These are phyloP conservation scores for Penicillium glabrum DNA, from an alignment of 2,329 filamentous ascomycete species.

Conservation along the genomic window DNA sequence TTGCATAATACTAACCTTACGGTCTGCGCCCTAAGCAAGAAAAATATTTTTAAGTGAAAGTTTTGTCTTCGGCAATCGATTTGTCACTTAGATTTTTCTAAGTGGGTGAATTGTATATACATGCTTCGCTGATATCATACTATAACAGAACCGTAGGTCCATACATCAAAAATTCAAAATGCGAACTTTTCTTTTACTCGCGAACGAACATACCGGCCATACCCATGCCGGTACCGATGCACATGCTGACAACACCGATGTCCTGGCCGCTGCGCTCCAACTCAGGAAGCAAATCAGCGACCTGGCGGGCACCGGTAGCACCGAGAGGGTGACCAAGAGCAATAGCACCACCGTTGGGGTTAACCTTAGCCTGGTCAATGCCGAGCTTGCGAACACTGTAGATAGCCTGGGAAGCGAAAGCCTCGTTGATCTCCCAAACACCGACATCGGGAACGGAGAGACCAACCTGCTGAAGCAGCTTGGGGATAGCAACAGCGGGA, in stretches of 20 bases:
- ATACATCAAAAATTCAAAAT: background rate
- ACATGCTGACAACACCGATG: conserved; percentile 89
- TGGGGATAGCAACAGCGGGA: conserved; percentile 81
- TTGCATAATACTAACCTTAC: background rate
- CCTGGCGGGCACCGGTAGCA: conserved; percentile 80
- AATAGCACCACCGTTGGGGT: conserved; percentile 90
- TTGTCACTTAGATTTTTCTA: background rate
- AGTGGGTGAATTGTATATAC: conserved; percentile 21
- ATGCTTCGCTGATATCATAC: conserved; percentile 24
- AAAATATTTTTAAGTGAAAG: rapidly evolving
- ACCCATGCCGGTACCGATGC: conserved; percentile 78
- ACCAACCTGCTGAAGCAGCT: conserved; percentile 69
- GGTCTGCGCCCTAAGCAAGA: background rate
- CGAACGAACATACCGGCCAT: conserved; percentile 68
- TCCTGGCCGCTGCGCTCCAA: conserved; percentile 67
- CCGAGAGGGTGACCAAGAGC: conserved; percentile 91
- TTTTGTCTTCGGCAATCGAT: background rate
- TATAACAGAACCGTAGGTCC: conserved; percentile 3
- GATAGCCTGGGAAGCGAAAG: conserved; percentile 63
- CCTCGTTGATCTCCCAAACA: conserved; percentile 93
- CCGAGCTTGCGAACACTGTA: conserved; percentile 68
- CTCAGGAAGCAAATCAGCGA: conserved; percentile 71
- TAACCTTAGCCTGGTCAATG: conserved; percentile 68
- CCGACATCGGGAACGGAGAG: conserved; percentile 69
- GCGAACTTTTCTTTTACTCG: conserved; percentile 47